Base-by-base conservation (phyloP, 495 filamentous ascomycete species). In the Neurospora tetraspora region DNA sequence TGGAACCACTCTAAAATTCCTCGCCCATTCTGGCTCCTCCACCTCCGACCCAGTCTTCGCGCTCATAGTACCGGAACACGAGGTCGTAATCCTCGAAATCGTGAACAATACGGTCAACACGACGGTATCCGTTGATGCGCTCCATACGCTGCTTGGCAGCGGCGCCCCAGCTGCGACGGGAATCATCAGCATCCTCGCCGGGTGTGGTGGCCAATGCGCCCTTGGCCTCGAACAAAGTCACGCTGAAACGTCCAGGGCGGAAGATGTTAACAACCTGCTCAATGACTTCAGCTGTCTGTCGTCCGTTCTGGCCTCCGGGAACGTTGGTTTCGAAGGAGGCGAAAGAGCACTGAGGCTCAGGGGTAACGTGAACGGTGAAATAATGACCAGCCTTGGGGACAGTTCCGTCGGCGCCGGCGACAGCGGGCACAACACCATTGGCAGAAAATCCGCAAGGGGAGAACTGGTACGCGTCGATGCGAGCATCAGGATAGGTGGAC, bases 241-340 rank as follows among this genome's bases (percentile, higher is more conserved):
- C 93, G 75, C 91, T 97, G 88, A 99, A 99, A 72, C 94, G 91
- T 31, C 94, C 94, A 3, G 96, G 96, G 77, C 92, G 92, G 89
- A 99, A 99, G 81, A 98, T 99, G 71, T 86, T 83, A 71, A 98
- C 94, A 27, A 98, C 96, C 72, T 97, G 94, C 82, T 97, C 89
- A 74, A 99, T 90, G 73, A 98, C 89, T 39, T 96, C 94, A 37
- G 89, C 90, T 31, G 95, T 97, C 78, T 93, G 90, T 76, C 94
- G 93, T 14, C 95, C 95, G 69, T 88, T 91, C 82, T 96, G 93
- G 31, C 89, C 89, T 71, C 93, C 90, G n/a, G 96, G 96, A 8
- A 99, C 96, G 75, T 99, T 98, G 75, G 96, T 98, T 86, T 99
- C 96, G 78, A 99, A 99, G 5, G 94, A 97, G 18, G 96, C 96